phyloP scores from a whole-genome alignment of 2,329 filamentous ascomycete genomes.

The Epichloe uncinata region DNA sequence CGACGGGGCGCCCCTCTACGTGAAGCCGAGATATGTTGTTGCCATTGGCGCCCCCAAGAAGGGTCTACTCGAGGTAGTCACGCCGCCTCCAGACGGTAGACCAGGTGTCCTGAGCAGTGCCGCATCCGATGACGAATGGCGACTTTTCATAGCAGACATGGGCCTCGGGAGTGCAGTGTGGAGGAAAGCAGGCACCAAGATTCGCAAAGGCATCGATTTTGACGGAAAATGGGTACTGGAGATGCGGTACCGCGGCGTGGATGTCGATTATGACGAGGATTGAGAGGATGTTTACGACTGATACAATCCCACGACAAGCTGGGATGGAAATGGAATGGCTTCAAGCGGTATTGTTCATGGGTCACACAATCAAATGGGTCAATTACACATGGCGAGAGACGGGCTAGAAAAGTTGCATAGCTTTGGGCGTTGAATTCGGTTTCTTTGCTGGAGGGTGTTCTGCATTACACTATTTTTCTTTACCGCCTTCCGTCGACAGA shows the following conservation, averaged over 20 bases:
- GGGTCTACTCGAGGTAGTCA: constrained; percentile 67
- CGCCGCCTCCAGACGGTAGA: constrained; percentile 31
- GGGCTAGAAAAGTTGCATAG: no score
- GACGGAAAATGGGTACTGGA: constrained; percentile 74
- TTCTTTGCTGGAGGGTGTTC: background rate
- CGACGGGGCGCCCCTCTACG: constrained; percentile 67
- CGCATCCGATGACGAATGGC: constrained; percentile 50
- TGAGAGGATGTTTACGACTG: background rate
- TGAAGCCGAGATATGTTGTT: constrained; percentile 71
- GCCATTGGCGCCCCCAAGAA: constrained; percentile 78
- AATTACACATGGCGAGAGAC: no score
- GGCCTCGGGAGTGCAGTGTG: constrained; percentile 73
- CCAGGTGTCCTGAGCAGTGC: constrained; percentile 16
- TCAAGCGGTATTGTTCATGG: background rate
- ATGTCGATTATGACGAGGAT: constrained; percentile 13
- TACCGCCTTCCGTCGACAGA: no score
- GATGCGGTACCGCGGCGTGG: constrained; percentile 37
- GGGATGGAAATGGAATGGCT: background rate
- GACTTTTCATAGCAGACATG: constrained; percentile 73
- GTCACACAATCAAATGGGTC: no score
- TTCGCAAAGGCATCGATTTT: constrained; percentile 78
- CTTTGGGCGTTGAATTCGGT: no score
- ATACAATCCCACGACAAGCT: background rate
- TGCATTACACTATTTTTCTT: no score
- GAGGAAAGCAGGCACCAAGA: constrained; percentile 69